Evolutionary conservation across 768 basidiomycete genomes (phyloP).

Genomic region (Boletellus emodensis): DNA sequence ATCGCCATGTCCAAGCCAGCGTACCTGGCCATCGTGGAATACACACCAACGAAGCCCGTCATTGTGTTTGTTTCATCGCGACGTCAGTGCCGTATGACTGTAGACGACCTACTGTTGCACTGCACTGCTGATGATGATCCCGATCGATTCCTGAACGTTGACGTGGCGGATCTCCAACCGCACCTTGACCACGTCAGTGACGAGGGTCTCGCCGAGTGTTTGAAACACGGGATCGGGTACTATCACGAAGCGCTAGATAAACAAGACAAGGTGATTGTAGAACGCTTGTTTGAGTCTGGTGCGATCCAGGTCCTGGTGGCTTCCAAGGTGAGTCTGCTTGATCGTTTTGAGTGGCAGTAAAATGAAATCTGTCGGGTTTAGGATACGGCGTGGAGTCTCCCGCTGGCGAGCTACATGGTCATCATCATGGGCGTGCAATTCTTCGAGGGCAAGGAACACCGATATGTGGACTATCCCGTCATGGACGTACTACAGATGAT

Average conservation of each 20-base stretch:
- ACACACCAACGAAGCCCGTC: conserved; percentile 80
- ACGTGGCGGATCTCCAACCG: conserved; percentile 73
- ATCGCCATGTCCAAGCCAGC: conserved; percentile 99
- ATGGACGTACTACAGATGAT: conserved; percentile 99
- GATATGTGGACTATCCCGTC: conserved; percentile 96
- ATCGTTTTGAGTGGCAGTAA: neutral
- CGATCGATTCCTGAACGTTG: conserved; percentile 87
- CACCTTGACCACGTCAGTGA: conserved; percentile 87
- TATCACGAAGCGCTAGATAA: conserved; percentile 92
- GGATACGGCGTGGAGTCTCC: conserved; percentile 96
- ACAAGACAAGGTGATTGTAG: conserved; percentile 92
- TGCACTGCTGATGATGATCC: conserved; percentile 83
- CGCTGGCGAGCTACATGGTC: conserved; percentile 94
- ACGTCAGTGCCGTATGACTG: conserved; percentile 90
- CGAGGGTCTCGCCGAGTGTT: conserved; percentile 65
- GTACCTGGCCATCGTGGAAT: conserved; percentile 87
- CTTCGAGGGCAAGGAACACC: conserved; percentile 96
- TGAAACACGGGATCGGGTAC: conserved; percentile 90
- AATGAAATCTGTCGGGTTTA: conserved; percentile 24
- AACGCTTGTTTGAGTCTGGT: conserved; percentile 87
- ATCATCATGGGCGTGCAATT: conserved; percentile 99
- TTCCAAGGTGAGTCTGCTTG: conserved; percentile 64
- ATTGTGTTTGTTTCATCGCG: conserved; percentile 92
- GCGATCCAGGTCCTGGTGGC: conserved; percentile 94
- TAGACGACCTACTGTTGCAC: conserved; percentile 85